A percentile compares a stretch with the other conserved stretches of the same genome.
Conservation (phyloP, 2,329 filamentous ascomycete genomes). For the Aspergillus intermedius region DNA sequence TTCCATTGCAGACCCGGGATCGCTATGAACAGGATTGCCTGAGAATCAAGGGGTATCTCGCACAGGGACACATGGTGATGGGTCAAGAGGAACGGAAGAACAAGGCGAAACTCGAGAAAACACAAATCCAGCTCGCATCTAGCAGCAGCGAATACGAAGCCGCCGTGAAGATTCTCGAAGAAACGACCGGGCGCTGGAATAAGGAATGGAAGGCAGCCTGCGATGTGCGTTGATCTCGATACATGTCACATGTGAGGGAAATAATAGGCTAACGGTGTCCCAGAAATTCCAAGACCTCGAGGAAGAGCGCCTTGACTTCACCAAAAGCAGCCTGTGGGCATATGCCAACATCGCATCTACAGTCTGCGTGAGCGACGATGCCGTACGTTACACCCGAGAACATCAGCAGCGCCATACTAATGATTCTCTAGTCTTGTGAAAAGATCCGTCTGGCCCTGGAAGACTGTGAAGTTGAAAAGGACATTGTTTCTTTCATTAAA, state of each 20-base stretch:
- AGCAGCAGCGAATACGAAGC: constrained; percentile 91
- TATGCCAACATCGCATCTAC: constrained; percentile 97
- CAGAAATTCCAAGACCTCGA: constrained; percentile 98
- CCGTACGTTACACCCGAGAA: constrained; percentile 38
- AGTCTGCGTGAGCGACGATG: constrained; percentile 94
- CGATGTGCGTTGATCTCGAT: constrained; percentile 47
- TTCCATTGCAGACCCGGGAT: constrained; percentile 62
- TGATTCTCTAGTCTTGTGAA: constrained; percentile 63
- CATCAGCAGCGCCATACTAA: constrained; percentile 7
- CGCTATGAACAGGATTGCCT: constrained; percentile 96
- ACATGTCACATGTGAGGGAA: not conserved
- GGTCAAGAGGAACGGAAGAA: constrained; percentile 98
- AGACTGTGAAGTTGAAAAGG: constrained; percentile 93
- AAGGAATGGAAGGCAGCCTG: constrained; percentile 96
- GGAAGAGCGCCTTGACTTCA: constrained; percentile 93
- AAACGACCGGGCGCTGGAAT: constrained; percentile 94
- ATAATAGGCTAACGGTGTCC: constrained; percentile 14
- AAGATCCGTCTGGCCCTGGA: constrained; percentile 91
- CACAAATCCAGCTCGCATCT: constrained; percentile 85
- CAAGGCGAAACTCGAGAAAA: constrained; percentile 97
- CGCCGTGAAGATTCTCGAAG: constrained; percentile 86
- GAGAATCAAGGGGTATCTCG: constrained; percentile 96
- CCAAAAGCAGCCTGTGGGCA: constrained; percentile 95
- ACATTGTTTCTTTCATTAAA: constrained; percentile 82
- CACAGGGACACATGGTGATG: constrained; percentile 99